phyloP scores from a whole-genome alignment of 2,329 filamentous ascomycete genomes.

The Arthrinium puccinioides region DNA sequence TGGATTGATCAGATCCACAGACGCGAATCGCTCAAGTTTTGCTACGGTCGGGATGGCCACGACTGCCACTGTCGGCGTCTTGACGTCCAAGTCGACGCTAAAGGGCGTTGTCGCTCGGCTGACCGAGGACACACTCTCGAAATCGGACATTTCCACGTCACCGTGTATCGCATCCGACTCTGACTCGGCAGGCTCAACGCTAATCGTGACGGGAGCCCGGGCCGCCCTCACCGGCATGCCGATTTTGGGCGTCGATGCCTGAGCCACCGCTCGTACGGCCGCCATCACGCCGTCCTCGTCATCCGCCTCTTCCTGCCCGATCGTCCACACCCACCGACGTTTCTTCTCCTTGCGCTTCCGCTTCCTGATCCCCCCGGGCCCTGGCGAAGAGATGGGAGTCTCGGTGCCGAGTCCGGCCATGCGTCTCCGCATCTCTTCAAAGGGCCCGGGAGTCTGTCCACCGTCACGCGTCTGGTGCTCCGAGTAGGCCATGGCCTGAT shows the following conservation, averaged over 20 bases:
- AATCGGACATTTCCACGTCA: constrained; percentile 46
- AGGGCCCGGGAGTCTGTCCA: constrained; percentile 55
- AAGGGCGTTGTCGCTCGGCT: constrained; percentile 19
- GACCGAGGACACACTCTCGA: constrained; percentile 30
- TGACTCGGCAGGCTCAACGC: constrained; percentile 29
- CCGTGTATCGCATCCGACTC: constrained; percentile 15
- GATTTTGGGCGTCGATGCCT: constrained; percentile 7
- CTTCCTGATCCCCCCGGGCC: constrained; percentile 40
- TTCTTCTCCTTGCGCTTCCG: constrained; percentile 52
- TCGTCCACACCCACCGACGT: constrained; percentile 60
- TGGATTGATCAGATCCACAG: constrained; percentile 18
- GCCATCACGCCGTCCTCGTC: constrained; percentile 33
- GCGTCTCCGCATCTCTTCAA: constrained; percentile 54
- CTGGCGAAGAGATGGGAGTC: constrained; percentile 32
- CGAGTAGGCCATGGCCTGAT: constrained; percentile 43
- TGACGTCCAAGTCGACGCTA: constrained; percentile 27
- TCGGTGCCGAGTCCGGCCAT: constrained; percentile 41
- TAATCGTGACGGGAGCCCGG: constrained; percentile 17
- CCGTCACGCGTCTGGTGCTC: constrained; percentile 51
- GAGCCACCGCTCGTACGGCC: constrained; percentile 26
- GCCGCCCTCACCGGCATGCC: constrained; percentile 5
- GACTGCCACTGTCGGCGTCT: constrained; percentile 29
- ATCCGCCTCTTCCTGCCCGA: constrained; percentile 42
- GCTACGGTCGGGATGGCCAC: constrained; percentile 3
- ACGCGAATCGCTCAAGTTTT: constrained; percentile 15